Evolutionary conservation across 371 early-diverging fungal genomes (phyloP).

Genomic region (Chytridiales sp.): DNA sequence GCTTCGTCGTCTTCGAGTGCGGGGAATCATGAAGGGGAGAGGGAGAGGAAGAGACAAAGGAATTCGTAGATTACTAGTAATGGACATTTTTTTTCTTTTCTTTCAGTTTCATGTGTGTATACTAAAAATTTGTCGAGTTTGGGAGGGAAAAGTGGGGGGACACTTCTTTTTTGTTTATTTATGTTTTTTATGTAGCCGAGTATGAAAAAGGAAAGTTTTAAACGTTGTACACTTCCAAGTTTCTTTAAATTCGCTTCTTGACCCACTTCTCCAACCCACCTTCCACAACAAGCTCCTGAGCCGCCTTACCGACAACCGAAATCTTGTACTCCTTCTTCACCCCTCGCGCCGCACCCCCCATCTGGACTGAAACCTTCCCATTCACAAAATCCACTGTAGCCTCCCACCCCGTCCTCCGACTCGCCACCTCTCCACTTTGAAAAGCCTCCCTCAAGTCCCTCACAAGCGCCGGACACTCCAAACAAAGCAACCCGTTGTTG

Average conservation of each 20-base stretch:
- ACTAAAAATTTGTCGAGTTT: too few species aligned
- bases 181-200: too few species aligned
- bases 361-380: constrained; percentile 51
- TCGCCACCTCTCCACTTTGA: constrained; percentile 42
- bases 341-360: constrained; percentile 30
- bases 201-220: too few species aligned
- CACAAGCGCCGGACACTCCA: constrained; percentile 85
- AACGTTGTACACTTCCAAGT: neutral
- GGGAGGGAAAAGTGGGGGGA: too few species aligned
- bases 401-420: constrained; percentile 72
- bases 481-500: constrained; percentile 89
- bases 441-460: constrained; percentile 58
- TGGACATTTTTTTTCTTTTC: too few species aligned
- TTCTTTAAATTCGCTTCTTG: constrained; percentile 36
- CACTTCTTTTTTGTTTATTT: too few species aligned
- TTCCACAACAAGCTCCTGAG: constrained; percentile 88
- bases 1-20: too few species aligned
- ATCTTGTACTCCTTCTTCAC: constrained; percentile 58
- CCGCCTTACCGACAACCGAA: constrained; percentile 80
- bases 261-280: constrained; percentile 94
- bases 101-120: too few species aligned
- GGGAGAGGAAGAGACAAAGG: too few species aligned
- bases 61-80: too few species aligned
- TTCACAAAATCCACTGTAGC: constrained; percentile 56
- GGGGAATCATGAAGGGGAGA: too few species aligned